These are phyloP conservation scores for Phytophthora pinifolia DNA, from an alignment of 352 stramenopile genomes.

Conservation along the genomic window DNA sequence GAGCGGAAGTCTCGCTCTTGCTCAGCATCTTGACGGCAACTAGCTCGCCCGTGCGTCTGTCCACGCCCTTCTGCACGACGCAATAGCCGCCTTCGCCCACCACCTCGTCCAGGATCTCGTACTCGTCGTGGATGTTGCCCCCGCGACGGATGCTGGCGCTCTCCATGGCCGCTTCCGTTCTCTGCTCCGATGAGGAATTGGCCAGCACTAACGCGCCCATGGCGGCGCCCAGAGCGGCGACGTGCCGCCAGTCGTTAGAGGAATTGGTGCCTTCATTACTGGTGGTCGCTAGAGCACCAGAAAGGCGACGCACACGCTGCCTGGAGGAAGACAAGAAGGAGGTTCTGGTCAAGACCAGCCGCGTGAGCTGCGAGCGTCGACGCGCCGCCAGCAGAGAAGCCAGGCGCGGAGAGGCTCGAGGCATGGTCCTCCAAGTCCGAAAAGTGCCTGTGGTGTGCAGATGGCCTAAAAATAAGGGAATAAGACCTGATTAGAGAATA, in stretches of 20 bases:
- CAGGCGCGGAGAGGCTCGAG: slow-evolving; percentile 14
- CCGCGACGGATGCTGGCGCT: slow-evolving; percentile 21
- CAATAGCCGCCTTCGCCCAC: slow-evolving; percentile 82
- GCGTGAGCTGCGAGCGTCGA: neutral
- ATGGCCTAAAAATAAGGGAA: slow-evolving; percentile 2
- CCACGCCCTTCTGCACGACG: slow-evolving; percentile 69
- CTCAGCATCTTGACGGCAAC: slow-evolving; percentile 81
- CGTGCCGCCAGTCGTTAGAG: slow-evolving; percentile 4
- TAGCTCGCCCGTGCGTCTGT: slow-evolving; percentile 63
- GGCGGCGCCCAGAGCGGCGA: slow-evolving; percentile 21
- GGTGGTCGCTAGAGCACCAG: neutral
- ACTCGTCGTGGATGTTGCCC: slow-evolving; percentile 61
- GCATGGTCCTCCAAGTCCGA: slow-evolving; percentile 25
- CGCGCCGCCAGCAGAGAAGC: slow-evolving; percentile 22
- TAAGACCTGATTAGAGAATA: no score
- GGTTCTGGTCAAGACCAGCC: neutral
- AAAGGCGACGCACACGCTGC: slow-evolving; percentile 7
- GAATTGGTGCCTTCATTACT: slow-evolving; percentile 8
- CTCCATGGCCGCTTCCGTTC: slow-evolving; percentile 24
- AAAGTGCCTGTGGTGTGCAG: slow-evolving; percentile 5
- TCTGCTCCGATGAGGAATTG: slow-evolving; percentile 1
- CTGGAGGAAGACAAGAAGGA: neutral
- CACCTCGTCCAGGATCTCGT: slow-evolving; percentile 80
- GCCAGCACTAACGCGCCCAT: slow-evolving; percentile 19
- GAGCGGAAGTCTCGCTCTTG: slow-evolving; percentile 72